Base-by-base conservation (phyloP, 257 asterid species). In the Haberlea rhodopensis region DNA sequence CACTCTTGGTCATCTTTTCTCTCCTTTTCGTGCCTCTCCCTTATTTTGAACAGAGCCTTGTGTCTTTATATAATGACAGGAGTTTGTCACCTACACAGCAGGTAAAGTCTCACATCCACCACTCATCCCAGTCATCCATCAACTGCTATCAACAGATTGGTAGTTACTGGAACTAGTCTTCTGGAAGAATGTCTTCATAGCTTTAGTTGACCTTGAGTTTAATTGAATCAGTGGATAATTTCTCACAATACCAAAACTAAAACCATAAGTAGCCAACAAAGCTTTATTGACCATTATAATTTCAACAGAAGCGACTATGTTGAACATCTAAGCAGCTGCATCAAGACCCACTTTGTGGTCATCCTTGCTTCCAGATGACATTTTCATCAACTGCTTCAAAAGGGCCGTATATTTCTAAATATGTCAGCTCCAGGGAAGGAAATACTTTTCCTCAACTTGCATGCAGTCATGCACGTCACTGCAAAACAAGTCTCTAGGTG, bases 271-370 rank as follows among this genome's bases (percentile, higher is more conserved):
- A 8, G 84, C 83, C 92, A 85, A 78, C 54, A 85, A 67, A 56
- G 88, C 79, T 69, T 85, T 85, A 64, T 85, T 85, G 32, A 75
- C 89, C 5, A 85, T 70, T n/a, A 85, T 85, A 23, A 85, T 80
- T 61, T 85, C 89, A 40, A 85, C 89, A 18, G 92, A 85, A 60
- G 89, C 79, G 66, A 84, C 82, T 26, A 88, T 77, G 51, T 85
- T 85, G 77, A 84, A 84, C 59, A 66, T 11, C 95, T 89, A 88
- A 31, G 96, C 89, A 2, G 82, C 91, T 22, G 59, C 22, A 72
- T 84, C 91, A 57, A 76, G 65, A 37, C 78, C 25, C 68, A 55
- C 72, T 69, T 82, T 85, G 68, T 75, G 53, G 43, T 79, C 86
- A 67, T 80, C 89, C 77, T 88, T 84, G 75, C 67, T 72, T 49